Base-by-base conservation (phyloP, 2,329 filamentous ascomycete genomes). In the Fusarium xylarioides region DNA sequence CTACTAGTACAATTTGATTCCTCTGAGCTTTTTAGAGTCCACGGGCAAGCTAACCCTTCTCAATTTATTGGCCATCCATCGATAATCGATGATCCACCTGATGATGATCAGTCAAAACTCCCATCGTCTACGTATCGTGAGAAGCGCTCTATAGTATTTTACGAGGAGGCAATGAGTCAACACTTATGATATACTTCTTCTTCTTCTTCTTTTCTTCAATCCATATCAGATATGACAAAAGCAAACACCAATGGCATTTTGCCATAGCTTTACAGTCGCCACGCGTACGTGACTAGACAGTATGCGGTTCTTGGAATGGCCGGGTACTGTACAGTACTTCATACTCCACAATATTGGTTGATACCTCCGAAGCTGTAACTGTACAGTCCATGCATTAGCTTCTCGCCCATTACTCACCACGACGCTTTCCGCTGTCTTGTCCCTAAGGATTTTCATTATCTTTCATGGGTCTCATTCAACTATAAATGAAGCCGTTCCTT, bases 341-440 rank as follows among this genome's bases (percentile, higher is more conserved):
- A 12, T 19, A 21, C 11, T 16, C 7, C 12, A 30, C 26, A 21
- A 7, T 12, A 15, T 15, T 21, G 23, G 23, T 11, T 15, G 16
- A 5, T 3, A 26, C 5, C 2, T 11, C 19, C 7, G 4, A 35
- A 19, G 32, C 26, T 59, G 21, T n/a, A 15, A 28, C 63, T 67
- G 63, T 61, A 67, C 64, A 61, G 64, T 67, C 10, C 34, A 19
- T 47, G 53, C 63, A 38, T 67, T 67, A 61, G 63, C 26, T 53
- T 23, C 47, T 58, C 21, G 3, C 19, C 10, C 14, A 26, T 34
- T n/a, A 28, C n/a, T 58, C 23, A 16, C 42, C 11, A 16, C 16
- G 18, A n/a, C 19, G 11, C n/a, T 10, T 32, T 35, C 18, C 15
- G 2, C n/a, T 14, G 7, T 11, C n/a, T 26, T 26, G n/a, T 11